Base-by-base conservation (phyloP, 1,284 basidiomycete species). In the Boletus sp. region DNA sequence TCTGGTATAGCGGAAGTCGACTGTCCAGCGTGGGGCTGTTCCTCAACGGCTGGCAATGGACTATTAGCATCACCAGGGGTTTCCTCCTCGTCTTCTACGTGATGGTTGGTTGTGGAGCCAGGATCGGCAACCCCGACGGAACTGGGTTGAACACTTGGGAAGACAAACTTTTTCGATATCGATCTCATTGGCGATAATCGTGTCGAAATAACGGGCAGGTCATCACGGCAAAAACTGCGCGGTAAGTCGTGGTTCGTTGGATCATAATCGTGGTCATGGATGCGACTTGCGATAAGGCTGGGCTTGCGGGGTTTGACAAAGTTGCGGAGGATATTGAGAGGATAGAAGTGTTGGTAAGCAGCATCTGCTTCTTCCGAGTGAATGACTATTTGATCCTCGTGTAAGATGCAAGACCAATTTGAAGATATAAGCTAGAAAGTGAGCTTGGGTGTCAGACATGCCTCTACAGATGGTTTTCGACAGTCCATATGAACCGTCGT, bases 351-450 rank as follows among this genome's bases (percentile, higher is more conserved):
- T 53, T 72, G 73, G 44, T 61, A 74, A 1, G 68, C 68, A 11
- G 69, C 67, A 6, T 68, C 70, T 29, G 67, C 69, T 60, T 68
- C 59, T 73, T 89, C 87, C 37, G 82, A 85, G 65, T 89, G 88
- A 35, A 89, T 86, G 36, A 88, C 85, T 56, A 89, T 84, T 58
- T 86, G 80, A 45, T 79, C 74, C 39, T 80, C 71, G 63, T 78
- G 73, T 16, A 89, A 72, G 47, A 89, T 88, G 65, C 87, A 89
- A 33, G 86, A 88, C 88, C 88, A 89, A 59, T 89, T 88, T 13
- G 85, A 84, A 22, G 84, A 83, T 64, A 78, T 75, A 16, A 80
- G 77, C 84, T 84, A 62, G 51, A 60, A 46, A 59, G 45, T 49
- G 27, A 2, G 36, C 46, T 47, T 16, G 36, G 49, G n/a, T 8